Evolutionary conservation across 1,284 basidiomycete genomes (phyloP), one percentile per base, ranked within the genome.

Genomic region (Leucoagaricus sp.): DNA sequence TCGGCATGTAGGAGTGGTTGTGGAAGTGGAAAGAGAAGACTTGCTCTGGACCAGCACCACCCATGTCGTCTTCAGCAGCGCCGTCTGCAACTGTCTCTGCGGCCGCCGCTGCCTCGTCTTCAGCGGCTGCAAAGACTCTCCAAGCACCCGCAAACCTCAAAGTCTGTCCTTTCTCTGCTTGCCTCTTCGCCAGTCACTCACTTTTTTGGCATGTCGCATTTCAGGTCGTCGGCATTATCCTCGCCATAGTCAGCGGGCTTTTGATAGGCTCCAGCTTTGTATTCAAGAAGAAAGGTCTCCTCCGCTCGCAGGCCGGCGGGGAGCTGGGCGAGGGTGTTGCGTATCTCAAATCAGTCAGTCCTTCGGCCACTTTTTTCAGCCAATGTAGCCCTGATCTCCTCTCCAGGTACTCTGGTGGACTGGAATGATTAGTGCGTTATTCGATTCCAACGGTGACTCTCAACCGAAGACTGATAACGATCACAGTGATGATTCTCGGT

Each of bases 201-300:
- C 40, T 34, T 55, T 55, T 19, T 47, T 49, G 53, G 45, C 50
- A 51, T 23, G 54, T 52, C 33, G 21, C 41, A 49, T 26, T 62
- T 42, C 60, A 88, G 87, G 63, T 89, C 67, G 82, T 91, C 61
- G 88, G 89, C 21, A 83, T 98, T 60, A 76, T 91, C 55, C 83
- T 98, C 38, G 95, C 96, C 19, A 77, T 98, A 49, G 73, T 75
- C 17, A 93, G 88, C 66, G 96, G 96, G 21, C 42, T 96, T 23
- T 86, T 99, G 63, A 98, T 98, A 64, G 96, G 96, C 5, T 82
- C 87, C n/a, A 91, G 89, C 65, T 96, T 94, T 72, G 93, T 94
- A 15, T 85, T 99, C 80, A 99, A 99, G 84, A 99, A 98, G 82
- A 96, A 93, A 69, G 94, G 93, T 13, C 76, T 94, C 21, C 71